phyloP scores from a whole-genome alignment of 176 grass and related monocot species.

The Eragrostis nindensis region DNA sequence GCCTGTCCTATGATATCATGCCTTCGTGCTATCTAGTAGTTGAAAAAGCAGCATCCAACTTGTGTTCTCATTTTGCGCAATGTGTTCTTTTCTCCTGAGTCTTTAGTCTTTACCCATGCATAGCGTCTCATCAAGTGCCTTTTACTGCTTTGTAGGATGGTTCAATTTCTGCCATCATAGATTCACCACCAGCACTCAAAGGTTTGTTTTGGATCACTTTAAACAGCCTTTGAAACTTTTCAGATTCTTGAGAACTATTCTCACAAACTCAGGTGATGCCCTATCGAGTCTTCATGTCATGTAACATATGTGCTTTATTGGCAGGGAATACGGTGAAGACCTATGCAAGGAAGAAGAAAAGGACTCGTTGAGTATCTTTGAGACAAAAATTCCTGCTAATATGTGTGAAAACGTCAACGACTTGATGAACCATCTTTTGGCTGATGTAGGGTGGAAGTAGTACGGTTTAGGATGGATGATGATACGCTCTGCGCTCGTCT shows the following conservation, averaged over 20 bases:
- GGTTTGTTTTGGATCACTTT: constrained; percentile 3
- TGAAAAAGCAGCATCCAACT: not conserved
- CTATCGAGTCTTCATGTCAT: not conserved
- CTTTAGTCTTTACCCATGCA: not conserved
- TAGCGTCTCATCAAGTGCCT: not conserved
- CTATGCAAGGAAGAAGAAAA: not conserved
- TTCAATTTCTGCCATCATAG: not conserved
- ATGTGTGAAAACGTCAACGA: not conserved
- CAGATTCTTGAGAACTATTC: not conserved
- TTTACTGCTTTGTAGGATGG: constrained; percentile 31
- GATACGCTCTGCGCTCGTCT: not conserved
- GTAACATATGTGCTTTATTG: not conserved
- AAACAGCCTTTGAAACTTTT: not conserved
- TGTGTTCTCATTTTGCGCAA: not conserved
- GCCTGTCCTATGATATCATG: constrained; percentile 5
- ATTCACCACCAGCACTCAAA: not conserved
- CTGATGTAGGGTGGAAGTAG: not conserved
- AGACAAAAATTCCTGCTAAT: not conserved
- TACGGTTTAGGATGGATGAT: not conserved
- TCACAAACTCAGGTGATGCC: not conserved
- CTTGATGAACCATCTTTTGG: not conserved
- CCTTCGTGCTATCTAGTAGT: too few relatives aligned
- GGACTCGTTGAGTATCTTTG: constrained; percentile 10
- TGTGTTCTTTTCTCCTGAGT: not conserved
- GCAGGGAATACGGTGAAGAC: constrained; percentile 6